phyloP scores from a whole-genome alignment of 768 basidiomycete genomes.

The Ramaria rubella region DNA sequence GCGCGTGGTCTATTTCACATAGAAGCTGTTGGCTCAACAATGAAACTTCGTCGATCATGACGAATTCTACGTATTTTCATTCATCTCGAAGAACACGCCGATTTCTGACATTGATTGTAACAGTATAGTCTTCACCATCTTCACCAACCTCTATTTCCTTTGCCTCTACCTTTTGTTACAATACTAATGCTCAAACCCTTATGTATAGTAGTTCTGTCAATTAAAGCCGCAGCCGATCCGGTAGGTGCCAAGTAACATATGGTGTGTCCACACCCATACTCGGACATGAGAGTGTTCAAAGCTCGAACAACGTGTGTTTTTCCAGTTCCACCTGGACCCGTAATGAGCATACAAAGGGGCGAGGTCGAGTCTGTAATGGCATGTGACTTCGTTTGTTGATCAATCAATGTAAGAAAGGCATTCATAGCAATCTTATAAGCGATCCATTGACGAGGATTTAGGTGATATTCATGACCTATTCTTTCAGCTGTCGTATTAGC shows the following conservation, averaged over 20 bases:
- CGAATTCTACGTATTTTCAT: constrained; percentile 36
- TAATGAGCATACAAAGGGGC: constrained; percentile 26
- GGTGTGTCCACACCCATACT: constrained; percentile 21
- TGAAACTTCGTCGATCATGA: constrained; percentile 34
- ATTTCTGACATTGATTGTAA: background rate
- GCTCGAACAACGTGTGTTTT: constrained; percentile 36
- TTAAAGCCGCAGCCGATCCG: constrained; percentile 34
- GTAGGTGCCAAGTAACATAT: constrained; percentile 26
- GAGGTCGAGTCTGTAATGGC: constrained; percentile 6
- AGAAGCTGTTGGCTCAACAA: constrained; percentile 33
- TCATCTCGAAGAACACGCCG: constrained; percentile 12
- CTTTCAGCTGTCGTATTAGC: background rate
- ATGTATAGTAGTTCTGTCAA: constrained; percentile 36
- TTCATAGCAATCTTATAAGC: constrained; percentile 15
- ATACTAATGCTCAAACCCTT: constrained; percentile 19
- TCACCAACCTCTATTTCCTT: background rate
- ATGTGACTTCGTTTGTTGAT: constrained; percentile 13
- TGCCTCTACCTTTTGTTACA: constrained; percentile 9
- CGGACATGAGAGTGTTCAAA: constrained; percentile 22
- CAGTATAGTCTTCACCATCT: background rate
- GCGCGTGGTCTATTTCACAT: constrained; percentile 26
- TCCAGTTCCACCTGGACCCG: constrained; percentile 38
- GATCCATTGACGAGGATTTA: constrained; percentile 13
- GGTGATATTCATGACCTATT: background rate
- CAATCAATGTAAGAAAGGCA: constrained; percentile 4